Conservation (phyloP, 306 rosid genomes). For the Rubus parviflorus region DNA sequence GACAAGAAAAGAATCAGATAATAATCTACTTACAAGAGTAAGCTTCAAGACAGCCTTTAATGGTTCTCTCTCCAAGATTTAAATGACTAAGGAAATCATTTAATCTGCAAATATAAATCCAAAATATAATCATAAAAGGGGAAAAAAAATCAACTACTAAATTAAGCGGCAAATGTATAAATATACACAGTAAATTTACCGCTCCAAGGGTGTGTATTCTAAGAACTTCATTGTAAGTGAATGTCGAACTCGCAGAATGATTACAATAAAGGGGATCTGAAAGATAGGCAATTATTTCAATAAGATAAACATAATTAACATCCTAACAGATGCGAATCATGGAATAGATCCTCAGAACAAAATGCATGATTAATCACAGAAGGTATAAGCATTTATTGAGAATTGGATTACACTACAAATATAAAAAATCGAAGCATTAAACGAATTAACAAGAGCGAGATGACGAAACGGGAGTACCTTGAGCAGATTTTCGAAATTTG, state of each 20-base stretch:
- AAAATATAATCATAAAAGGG: conserved; percentile 7
- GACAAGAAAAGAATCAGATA: not conserved
- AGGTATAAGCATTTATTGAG: not conserved
- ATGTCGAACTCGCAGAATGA: not conserved
- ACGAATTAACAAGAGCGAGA: not conserved
- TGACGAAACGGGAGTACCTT: not conserved
- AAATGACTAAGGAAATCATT: conserved; percentile 68
- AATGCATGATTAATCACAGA: not conserved
- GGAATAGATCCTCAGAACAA: no score
- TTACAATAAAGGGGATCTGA: conserved; percentile 6
- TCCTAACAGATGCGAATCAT: no score
- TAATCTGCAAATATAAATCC: conserved; percentile 42
- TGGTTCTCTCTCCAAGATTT: conserved; percentile 89
- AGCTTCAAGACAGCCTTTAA: conserved; percentile 89
- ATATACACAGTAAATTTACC: conserved; percentile 42
- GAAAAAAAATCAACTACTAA: not conserved
- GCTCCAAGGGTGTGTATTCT: conserved; percentile 77
- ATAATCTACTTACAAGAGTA: conserved; percentile 72
- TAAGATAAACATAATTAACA: not conserved
- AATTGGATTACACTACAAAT: not conserved
- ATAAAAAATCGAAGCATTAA: not conserved
- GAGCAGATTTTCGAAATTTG: not conserved
- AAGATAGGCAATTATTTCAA: conserved; percentile 7
- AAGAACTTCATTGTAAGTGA: conserved; percentile 68
- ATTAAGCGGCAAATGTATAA: not conserved